Base-by-base conservation (phyloP, 768 basidiomycete species). In the Podaxis pistillaris region DNA sequence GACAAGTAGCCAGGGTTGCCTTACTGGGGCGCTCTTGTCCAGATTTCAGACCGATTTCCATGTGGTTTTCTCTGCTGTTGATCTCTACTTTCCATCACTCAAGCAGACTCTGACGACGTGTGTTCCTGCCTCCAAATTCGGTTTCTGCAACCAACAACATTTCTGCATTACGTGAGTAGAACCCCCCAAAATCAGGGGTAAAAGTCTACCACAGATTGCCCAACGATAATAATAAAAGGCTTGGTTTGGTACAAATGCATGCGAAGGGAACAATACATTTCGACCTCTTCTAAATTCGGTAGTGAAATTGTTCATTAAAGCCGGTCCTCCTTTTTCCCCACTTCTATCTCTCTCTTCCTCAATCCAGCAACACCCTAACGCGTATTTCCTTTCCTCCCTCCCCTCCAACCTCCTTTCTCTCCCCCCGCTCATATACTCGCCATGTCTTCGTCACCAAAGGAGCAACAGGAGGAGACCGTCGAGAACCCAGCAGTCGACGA, bases 251-350 rank as follows among this genome's bases (percentile, higher is more conserved):
- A 69, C 72, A 79, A 81, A 79, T 83, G 79, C 83, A 86, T 83
- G 83, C 86, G 83, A 85, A 81, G 79, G 81, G 86, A 87, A 81
- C 68, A 86, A 86, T 85, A 85, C 81, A 81, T 76, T 46, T 79
- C 79, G 72, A 76, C 72, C 76, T 75, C 80, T 81, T 82, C 86
- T 86, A 86, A 78, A 86, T 86, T 82, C 84, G 86, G 86, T 79
- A 83, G 82, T 80, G 78, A 80, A 78, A 80, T 83, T 82, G 82
- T 83, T 86, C 83, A 85, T 86, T 89, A 90, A 91, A 90, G 86
- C 85, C 83, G 83, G 83, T 75, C 77, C 78, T 76, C 78, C 79
- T 80, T 86, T 83, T 82, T 79, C 82, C 86, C 85, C 84, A 80
- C 81, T 82, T 85, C 72, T 71, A 72, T 75, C 75, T 74, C 75